Evolutionary conservation across 768 basidiomycete species (phyloP).

Genomic region (Serendipita sp.): DNA sequence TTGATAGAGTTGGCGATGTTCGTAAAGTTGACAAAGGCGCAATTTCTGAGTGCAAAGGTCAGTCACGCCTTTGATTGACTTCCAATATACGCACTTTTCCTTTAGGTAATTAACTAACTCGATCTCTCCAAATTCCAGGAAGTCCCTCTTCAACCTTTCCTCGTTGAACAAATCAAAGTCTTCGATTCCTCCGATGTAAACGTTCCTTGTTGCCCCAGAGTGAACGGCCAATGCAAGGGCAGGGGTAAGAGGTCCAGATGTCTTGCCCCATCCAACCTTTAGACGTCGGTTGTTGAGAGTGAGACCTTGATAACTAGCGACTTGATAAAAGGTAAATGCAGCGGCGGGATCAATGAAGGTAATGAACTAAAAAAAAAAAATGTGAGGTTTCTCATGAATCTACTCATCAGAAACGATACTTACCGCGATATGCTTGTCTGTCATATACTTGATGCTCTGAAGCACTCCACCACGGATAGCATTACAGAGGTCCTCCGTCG

Average conservation of each 20-base stretch:
- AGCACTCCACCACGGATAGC: slow-evolving; percentile 91
- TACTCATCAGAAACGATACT: slow-evolving; percentile 18
- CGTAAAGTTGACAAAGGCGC: slow-evolving; percentile 91
- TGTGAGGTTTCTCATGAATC: slow-evolving; percentile 6
- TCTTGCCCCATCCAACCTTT: slow-evolving; percentile 98
- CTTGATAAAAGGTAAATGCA: slow-evolving; percentile 87
- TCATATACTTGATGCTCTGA: slow-evolving; percentile 88
- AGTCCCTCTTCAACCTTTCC: slow-evolving; percentile 80
- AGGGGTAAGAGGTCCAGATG: slow-evolving; percentile 72
- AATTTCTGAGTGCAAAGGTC: slow-evolving; percentile 41
- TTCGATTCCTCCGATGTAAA: slow-evolving; percentile 89
- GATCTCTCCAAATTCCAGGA: slow-evolving; percentile 91
- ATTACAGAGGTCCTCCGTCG: slow-evolving; percentile 89
- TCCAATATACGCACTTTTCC: slow-evolving; percentile 53
- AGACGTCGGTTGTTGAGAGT: slow-evolving; percentile 85
- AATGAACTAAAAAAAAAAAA: slow-evolving; percentile 45
- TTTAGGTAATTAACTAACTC: slow-evolving; percentile 91
- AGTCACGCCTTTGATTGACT: slow-evolving; percentile 7
- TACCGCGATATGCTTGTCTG: slow-evolving; percentile 93
- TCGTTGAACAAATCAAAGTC: slow-evolving; percentile 88
- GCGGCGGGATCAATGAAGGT: slow-evolving; percentile 90
- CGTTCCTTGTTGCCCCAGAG: slow-evolving; percentile 86
- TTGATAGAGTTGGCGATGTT: slow-evolving; percentile 93
- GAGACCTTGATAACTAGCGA: slow-evolving; percentile 76
- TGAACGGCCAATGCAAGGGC: slow-evolving; percentile 78